Percentiles rank a stretch among this genome's conserved stretches.
Evolutionary conservation across 495 filamentous ascomycete species (phyloP).

Genomic region (Lasiosphaeria ovina): DNA sequence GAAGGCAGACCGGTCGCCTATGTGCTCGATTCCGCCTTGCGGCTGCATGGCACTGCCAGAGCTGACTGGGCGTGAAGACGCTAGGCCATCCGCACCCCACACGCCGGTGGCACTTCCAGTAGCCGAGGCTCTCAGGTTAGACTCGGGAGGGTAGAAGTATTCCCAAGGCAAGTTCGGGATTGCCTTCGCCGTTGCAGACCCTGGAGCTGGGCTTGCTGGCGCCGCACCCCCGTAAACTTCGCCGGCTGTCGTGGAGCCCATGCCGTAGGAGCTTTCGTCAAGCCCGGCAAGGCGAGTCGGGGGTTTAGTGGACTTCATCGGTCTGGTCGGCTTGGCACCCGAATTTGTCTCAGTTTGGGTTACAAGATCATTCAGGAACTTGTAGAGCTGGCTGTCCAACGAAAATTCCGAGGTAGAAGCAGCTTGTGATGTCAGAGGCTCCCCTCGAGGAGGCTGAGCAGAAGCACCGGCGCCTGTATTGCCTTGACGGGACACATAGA

Average conservation of each 20-base stretch:
- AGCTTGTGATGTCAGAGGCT: background rate
- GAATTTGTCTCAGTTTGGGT: constrained; percentile 31
- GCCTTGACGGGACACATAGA: constrained; percentile 14
- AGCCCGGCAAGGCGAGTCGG: constrained; percentile 13
- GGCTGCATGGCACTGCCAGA: constrained; percentile 15
- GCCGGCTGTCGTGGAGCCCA: constrained; percentile 38
- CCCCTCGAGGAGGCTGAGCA: background rate
- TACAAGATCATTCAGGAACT: constrained; percentile 44
- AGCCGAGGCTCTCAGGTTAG: constrained; percentile 4
- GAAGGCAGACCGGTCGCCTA: constrained; percentile 11
- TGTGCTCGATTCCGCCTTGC: background rate
- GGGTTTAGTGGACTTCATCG: constrained; percentile 1
- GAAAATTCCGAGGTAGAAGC: constrained; percentile 24
- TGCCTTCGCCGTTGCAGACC: constrained; percentile 37
- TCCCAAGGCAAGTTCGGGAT: constrained; percentile 46
- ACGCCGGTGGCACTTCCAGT: background rate
- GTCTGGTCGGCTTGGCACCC: background rate
- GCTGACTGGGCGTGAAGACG: constrained; percentile 20
- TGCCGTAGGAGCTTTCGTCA: constrained; percentile 37
- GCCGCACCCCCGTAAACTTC: constrained; percentile 32
- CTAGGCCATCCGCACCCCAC: constrained; percentile 12
- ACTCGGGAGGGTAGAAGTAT: constrained; percentile 38
- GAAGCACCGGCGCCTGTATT: background rate
- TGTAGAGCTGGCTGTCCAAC: constrained; percentile 35
- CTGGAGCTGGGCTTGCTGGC: constrained; percentile 31